Evolutionary conservation across 192 early-diverging fungal species (phyloP), one percentile per base, ranked within the genome.

Genomic region (Lobosporangium transversale): DNA sequence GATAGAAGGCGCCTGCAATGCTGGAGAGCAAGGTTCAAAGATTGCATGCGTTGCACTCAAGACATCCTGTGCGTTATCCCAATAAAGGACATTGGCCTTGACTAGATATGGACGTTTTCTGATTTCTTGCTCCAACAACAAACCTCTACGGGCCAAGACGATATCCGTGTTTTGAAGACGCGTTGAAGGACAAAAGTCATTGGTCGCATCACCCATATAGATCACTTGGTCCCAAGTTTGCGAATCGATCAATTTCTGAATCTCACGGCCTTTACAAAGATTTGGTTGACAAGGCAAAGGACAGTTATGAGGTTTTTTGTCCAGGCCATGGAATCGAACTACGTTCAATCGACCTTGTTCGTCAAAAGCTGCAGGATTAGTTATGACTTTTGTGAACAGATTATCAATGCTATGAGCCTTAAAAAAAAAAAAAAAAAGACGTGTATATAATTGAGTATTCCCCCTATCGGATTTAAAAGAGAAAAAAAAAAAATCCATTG

Each of bases 231-330:
- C 62, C 69, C 75, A 81, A 3, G 32, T 1, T 15, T 65, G 43
- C 36, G 62, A 45, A 45, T 79, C 63, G n/a, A 70, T 79, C 35
- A 70, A n/a, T 26, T 69, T 69, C 45, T 79, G 76, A 26, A 69
- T 30, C 17, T 66, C 63, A 11, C 62, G 55, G 65, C 89, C 89
- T 79, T 91, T 91, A 40, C 89, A 91, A 21, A 91, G 78, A 55
- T 91, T 91, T 8, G 75, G 59, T 15, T 83, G 66, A 47, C 89
- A 91, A 42, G 79, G 68, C 36, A 83, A 70, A 20, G 63, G 58
- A 60, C 88, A 89, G 33, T 54, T 36, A 58, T 88, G 88, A 24
- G 82, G 86, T 9, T 60, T 51, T 31, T 58, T 61, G 11, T 75
- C 67, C 3, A 67, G 43, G 0, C 62, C 53, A 14, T 81, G 81